Evolutionary conservation across 2,329 filamentous ascomycete species (phyloP), one percentile per base, ranked within the genome.

Genomic region (Macroventuria anomochaeta): DNA sequence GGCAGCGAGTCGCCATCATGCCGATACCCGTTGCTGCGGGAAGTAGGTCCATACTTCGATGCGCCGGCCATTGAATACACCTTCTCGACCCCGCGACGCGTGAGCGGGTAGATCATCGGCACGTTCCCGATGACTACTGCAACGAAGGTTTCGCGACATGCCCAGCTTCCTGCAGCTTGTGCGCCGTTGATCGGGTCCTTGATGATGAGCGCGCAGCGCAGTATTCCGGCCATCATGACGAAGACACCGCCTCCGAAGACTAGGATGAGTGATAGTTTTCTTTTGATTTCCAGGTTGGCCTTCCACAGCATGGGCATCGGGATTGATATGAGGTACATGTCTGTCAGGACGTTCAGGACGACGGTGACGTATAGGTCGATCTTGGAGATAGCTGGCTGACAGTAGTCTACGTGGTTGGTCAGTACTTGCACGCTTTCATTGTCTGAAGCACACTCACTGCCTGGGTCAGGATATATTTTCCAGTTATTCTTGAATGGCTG

Each of bases 391-490:
- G 44, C 54, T 26, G 52, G 50, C 13, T 50, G 42, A 36, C 61
- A 64, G 17, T 44, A 37, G 38, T 59, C 62, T 64, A 42, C 13
- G 21, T 11, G 15, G 29, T 15, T n/a, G 23, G 11, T 55, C 23
- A 49, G 34, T 34, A 8, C 5, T 26, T 28, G 15, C n/a, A 15
- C n/a, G 20, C 18, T 17, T 11, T 3, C 13, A 18, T 2, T 12
- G 5, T 23, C 13, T 3, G 17, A 8, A 17, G 23, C 4, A 6
- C 12, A 75, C 80, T 61, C 64, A 83, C 80, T 78, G 10, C 84
- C 83, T 0, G 84, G 84, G 25, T 86, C 69, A 0, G 84, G 84
- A 46, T 79, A 73, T 41, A 87, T 84, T 65, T 86, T 83, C 83
- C 84, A 87, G 62, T 83, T 82, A 32, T 77, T 77, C 21, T 73